Evolutionary conservation across 164 flowering plant genomes (phyloP), one percentile per base, ranked within the genome.

Genomic region (Protea cynaroides): DNA sequence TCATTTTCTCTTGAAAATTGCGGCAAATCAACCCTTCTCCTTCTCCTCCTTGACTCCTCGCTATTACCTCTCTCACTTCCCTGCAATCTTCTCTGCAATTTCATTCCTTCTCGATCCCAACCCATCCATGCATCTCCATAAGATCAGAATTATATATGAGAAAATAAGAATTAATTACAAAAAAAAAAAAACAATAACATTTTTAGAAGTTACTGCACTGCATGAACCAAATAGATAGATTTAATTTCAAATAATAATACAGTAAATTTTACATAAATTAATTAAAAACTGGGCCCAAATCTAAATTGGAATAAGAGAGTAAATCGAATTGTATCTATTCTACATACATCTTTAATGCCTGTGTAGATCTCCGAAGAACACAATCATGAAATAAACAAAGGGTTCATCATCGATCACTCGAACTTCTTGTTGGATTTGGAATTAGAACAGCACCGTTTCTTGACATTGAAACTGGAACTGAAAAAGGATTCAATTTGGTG

Each of bases 401-500:
- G n/a, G n/a, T 49, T 49, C 52, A 49, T 49, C 34, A 29, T 29
- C 34, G 5, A 29, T 29, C 34, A 29, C 34, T 29, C 34, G 5
- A 5, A 29, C 34, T 29, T 29, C 4, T 5, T 29, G 34, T 29
- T 29, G 34, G 34, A 29, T 29, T 29, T 29, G 34, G 6, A 4
- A 49, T 18, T 49, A 5, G 52, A 6, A 49, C 52, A 49, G n/a
- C 52, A 4, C 15, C 52, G n/a, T 7, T 49, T 49, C 52, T 49
- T 49, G 18, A 49, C n/a, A 18, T 49, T 15, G 7, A 15, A 18
- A 49, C 18, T 13, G 18, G 17, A 13, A 18, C 19, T 12, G 19
- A 49, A 49, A 18, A 49, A 49, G 1, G 52, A 57, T 36, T 34
- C 60, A 7, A 5, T 59, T 65, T 74, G 74, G 0, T 67, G 65